A percentile compares a stretch with the other conserved stretches of the same genome.
Evolutionary conservation across 2,329 filamentous ascomycete species (phyloP).

Genomic region (Ophiosphaerella korrae): DNA sequence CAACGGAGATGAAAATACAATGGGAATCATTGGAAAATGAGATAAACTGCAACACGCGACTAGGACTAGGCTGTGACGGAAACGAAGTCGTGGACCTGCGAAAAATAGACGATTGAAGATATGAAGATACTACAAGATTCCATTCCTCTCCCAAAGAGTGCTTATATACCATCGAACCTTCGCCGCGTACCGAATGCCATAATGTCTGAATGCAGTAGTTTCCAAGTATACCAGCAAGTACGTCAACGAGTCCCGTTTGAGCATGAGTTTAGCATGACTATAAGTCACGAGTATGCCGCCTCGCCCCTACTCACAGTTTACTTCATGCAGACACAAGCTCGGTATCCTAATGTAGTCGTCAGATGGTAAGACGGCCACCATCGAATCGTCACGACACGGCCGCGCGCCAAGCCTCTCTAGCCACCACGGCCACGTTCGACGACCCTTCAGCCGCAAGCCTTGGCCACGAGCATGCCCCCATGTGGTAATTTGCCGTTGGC

Average conservation of each 20-base stretch:
- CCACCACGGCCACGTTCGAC: not conserved
- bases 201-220: too few species aligned
- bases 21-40: not conserved
- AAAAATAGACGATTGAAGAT: not conserved
- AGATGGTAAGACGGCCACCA: not conserved
- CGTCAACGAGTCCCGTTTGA: not conserved
- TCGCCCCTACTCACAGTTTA: not conserved
- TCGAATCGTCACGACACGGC: not conserved
- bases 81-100: not conserved
- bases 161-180: too few species aligned
- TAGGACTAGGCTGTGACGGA: not conserved
- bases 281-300: not conserved
- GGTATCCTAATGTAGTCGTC: not conserved
- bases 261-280: not conserved
- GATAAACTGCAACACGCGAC: not conserved
- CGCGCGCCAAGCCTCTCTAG: not conserved
- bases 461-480: not conserved
- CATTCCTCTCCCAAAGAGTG: not conserved
- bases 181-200: too few species aligned
- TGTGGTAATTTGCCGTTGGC: not conserved
- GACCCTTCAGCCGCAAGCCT: not conserved
- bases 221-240: too few species aligned
- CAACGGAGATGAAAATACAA: not conserved
- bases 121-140: not conserved
- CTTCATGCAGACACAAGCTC: not conserved